Conservation (phyloP, 208 protist genomes). For the Wallacemonas collosoma region DNA sequence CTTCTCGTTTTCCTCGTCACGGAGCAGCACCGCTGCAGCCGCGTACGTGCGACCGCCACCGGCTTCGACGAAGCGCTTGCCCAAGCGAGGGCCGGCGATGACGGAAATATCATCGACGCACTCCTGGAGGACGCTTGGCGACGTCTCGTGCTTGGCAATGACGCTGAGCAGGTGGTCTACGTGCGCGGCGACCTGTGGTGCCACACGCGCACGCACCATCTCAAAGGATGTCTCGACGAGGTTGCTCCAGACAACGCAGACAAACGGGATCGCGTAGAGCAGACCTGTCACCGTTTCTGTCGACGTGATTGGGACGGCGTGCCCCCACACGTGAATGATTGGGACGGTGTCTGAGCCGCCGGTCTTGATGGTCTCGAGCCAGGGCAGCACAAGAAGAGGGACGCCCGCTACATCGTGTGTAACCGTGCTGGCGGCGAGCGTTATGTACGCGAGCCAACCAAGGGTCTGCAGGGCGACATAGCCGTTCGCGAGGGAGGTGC, state of each 20-base stretch:
- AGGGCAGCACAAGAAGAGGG: neutral
- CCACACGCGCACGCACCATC: neutral
- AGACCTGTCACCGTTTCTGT: neutral
- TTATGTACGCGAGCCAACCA: constrained; percentile 58
- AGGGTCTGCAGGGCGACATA: constrained; percentile 69
- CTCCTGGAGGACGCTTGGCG: neutral
- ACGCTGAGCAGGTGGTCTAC: constrained; percentile 11
- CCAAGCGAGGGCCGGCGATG: constrained; percentile 18
- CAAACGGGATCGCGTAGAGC: constrained; percentile 1
- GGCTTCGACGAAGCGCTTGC: neutral
- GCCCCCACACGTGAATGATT: neutral
- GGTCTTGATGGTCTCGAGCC: neutral
- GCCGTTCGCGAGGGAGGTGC: constrained; percentile 36
- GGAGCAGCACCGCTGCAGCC: neutral
- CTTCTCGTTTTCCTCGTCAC: constrained; percentile 17
- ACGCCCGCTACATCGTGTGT: constrained; percentile 17
- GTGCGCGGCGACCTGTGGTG: constrained; percentile 12
- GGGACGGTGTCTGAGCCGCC: neutral
- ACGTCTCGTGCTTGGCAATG: constrained; percentile 1
- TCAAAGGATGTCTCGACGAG: constrained; percentile 12
- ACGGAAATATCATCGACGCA: neutral
- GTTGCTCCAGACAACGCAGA: constrained; percentile 8
- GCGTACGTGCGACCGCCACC: neutral
- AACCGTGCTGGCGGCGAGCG: constrained; percentile 19
- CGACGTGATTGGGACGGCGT: neutral